phyloP scores from a whole-genome alignment of 2,329 filamentous ascomycete species.

The Aspergillus fumigatus region DNA sequence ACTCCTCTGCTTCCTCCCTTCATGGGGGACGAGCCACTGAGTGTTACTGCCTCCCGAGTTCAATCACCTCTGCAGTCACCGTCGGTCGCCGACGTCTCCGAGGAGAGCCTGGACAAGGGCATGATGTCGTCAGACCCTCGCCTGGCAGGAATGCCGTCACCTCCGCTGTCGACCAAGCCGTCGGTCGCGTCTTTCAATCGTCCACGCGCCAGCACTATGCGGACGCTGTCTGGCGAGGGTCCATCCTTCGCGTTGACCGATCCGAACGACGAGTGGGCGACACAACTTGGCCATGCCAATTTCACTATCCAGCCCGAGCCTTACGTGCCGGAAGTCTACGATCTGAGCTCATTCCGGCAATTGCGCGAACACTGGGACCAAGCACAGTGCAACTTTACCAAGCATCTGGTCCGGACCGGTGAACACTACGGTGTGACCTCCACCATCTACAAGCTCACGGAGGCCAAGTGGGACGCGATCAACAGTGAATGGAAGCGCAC shows the following conservation, averaged over 20 bases:
- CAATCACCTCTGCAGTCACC: slow-evolving; percentile 85
- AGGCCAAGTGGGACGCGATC: slow-evolving; percentile 82
- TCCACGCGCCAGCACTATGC: slow-evolving; percentile 41
- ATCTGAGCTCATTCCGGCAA: slow-evolving; percentile 57
- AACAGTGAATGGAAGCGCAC: slow-evolving; percentile 69
- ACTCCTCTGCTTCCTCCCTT: slow-evolving; percentile 84
- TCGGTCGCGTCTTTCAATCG: slow-evolving; percentile 71
- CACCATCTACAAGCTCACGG: slow-evolving; percentile 78
- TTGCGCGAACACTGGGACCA: slow-evolving; percentile 76
- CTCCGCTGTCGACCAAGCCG: slow-evolving; percentile 70
- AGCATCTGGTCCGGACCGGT: slow-evolving; percentile 79
- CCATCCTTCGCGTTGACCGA: slow-evolving; percentile 61
- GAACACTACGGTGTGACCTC: slow-evolving; percentile 90
- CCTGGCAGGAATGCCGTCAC: slow-evolving; percentile 54
- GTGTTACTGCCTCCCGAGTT: slow-evolving; percentile 51
- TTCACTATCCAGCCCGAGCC: slow-evolving; percentile 82
- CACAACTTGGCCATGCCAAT: slow-evolving; percentile 84
- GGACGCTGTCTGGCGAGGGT: slow-evolving; percentile 44
- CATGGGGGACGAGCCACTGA: slow-evolving; percentile 55
- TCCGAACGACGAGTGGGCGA: slow-evolving; percentile 72
- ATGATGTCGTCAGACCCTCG: slow-evolving; percentile 45
- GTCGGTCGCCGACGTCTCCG: slow-evolving; percentile 60
- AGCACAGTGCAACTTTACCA: slow-evolving; percentile 80
- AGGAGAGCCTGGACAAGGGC: slow-evolving; percentile 39
- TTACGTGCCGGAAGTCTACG: slow-evolving; percentile 63